Conservation (phyloP, 2,329 filamentous ascomycete genomes). For the Microdochium trichocladiopsis region DNA sequence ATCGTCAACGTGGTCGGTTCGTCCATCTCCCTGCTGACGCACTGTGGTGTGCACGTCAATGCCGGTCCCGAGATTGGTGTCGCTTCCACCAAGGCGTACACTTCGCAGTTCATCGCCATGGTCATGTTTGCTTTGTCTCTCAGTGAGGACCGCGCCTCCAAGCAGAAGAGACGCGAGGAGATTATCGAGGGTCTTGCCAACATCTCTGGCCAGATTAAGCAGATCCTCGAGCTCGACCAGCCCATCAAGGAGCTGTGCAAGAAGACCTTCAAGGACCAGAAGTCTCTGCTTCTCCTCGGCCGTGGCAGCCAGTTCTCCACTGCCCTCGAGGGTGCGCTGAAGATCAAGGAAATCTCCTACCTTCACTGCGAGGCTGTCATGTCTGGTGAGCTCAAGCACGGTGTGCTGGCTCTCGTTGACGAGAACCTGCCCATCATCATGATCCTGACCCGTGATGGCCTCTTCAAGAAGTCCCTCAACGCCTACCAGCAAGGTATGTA, state of each 20-base stretch:
- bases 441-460: slow-evolving; percentile 92
- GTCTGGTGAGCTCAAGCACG: slow-evolving; percentile 99
- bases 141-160: slow-evolving; percentile 93
- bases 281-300: slow-evolving; percentile 86
- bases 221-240: slow-evolving; percentile 85
- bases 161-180: slow-evolving; percentile 83
- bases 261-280: slow-evolving; percentile 93
- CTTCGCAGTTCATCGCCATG: slow-evolving; percentile 98
- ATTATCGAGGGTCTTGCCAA: slow-evolving; percentile 91
- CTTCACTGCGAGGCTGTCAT: slow-evolving; percentile 99
- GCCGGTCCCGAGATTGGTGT: slow-evolving; percentile 98
- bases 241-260: slow-evolving; percentile 91
- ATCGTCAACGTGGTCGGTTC: slow-evolving; percentile 98
- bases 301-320: slow-evolving; percentile 96
- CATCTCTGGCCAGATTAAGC: slow-evolving; percentile 85
- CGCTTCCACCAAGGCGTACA: slow-evolving; percentile 98
- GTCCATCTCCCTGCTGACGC: slow-evolving; percentile 95
- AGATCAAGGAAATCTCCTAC: slow-evolving; percentile 99
- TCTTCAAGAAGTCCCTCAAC: slow-evolving; percentile 99
- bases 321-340: slow-evolving; percentile 91
- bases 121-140: slow-evolving; percentile 98
- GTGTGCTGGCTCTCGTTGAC: slow-evolving; percentile 92
- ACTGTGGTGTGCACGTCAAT: slow-evolving; percentile 99
- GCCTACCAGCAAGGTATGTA: slow-evolving; percentile 89
- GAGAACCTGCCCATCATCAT: slow-evolving; percentile 99